Conservation (phyloP, 148 eudicot species). For the Rhododendron ovatum region DNA sequence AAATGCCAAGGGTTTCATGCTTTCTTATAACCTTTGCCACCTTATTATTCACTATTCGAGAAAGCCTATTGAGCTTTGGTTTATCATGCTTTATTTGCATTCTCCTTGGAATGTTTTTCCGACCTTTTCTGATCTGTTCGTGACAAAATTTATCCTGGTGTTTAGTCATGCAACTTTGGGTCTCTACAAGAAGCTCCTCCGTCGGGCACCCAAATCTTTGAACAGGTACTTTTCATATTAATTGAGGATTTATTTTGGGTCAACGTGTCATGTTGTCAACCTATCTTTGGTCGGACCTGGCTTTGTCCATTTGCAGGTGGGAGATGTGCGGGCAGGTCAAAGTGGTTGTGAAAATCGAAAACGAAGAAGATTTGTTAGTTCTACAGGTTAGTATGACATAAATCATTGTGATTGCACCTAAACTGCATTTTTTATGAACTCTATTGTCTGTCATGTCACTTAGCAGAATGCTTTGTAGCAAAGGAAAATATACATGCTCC, state of each 20-base stretch:
- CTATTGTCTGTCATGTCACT: background rate
- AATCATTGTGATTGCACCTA: constrained; percentile 1
- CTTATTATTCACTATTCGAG: background rate
- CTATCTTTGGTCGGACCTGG: background rate
- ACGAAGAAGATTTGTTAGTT: constrained; percentile 83
- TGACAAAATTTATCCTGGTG: constrained; percentile 16
- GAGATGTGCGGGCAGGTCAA: constrained; percentile 99
- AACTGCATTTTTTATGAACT: background rate
- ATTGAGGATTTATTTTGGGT: background rate
- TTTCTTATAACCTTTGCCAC: background rate
- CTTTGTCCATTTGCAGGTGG: constrained; percentile 57
- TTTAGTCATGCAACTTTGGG: constrained; percentile 96
- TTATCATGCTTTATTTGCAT: background rate
- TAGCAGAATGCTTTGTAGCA: constrained; percentile 1
- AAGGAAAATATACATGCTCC: background rate
- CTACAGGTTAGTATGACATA: constrained; percentile 52
- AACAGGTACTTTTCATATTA: constrained; percentile 43
- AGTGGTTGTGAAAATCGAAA: constrained; percentile 93
- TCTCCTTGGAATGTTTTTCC: background rate
- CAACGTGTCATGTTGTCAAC: constrained; percentile 1
- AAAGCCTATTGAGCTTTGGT: background rate
- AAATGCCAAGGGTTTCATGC: background rate
- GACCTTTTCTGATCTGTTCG: constrained; percentile 7
- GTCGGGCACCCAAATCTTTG: constrained; percentile 87
- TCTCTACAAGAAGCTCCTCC: constrained; percentile 79